Base-by-base conservation (phyloP, 331 rosid species). In the Erythrophleum ivorense region DNA sequence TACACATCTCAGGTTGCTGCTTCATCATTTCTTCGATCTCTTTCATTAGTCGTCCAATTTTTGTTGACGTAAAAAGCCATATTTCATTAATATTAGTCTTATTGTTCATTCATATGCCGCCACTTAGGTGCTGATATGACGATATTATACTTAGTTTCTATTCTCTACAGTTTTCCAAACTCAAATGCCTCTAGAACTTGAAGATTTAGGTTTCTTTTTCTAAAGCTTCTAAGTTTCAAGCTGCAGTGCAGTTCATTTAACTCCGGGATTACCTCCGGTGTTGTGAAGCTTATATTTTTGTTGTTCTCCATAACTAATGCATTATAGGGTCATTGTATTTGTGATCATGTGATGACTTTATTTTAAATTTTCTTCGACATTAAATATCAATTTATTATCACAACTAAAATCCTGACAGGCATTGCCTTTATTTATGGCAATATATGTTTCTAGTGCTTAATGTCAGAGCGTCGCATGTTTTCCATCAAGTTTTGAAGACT, bases 1-100 rank as follows among this genome's bases (percentile, higher is more conserved):
- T 92, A 92, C 85, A 82, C 85, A 77, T 78, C 91, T 33, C 97
- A 93, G 99, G 99, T 94, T 77, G 12, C 46, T 15, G 13, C 55
- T 43, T 69, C 36, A 13, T 48, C 38, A 34, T 66, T 49, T 48
- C 73, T 59, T 52, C 5, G 15, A 29, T 31, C 45, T 33, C 16
- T 7, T 49, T 49, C n/a, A 55, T 48, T 14, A 7, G 0, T 29
- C 18, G 4, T 48, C 24, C 7, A 0, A 36, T 62, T n/a, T n/a
- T n/a, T n/a, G n/a, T n/a, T n/a, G 48, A 50, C 36, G 41, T 49
- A 14, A 50, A 52, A 72, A 16, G 19, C 48, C 63, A 33, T 72
- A 3, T 72, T 72, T 15, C 21, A 54, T 73, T 18, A 36, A 40
- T 18, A 19, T 21, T 40, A 3, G 52, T 75, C 52, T 21, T 34